phyloP scores from a whole-genome alignment of 192 early-diverging fungal genomes.

The Phycomyces blakesleeanus region DNA sequence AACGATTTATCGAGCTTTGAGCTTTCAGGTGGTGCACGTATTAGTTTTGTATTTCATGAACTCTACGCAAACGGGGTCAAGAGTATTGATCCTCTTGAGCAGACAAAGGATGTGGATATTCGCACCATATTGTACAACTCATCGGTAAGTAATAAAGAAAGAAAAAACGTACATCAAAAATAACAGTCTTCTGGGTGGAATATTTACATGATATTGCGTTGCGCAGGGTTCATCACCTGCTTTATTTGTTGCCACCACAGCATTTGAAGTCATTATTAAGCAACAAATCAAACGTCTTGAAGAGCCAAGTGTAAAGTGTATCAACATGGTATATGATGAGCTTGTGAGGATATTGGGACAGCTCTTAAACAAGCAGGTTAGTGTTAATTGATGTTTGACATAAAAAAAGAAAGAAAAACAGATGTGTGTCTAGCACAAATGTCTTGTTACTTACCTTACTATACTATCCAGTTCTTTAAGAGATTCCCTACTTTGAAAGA shows the following conservation, averaged over 20 bases:
- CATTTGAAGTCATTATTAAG: conserved; percentile 98
- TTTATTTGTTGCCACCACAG: conserved; percentile 96
- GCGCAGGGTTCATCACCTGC: conserved; percentile 92
- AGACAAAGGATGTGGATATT: conserved; percentile 98
- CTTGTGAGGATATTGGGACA: conserved; percentile 93
- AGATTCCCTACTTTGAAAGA: conserved; percentile 95
- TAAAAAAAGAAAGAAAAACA: background rate
- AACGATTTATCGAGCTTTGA: conserved; percentile 93
- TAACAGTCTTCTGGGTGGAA: background rate
- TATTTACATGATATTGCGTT: background rate
- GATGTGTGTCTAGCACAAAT: background rate
- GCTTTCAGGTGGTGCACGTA: conserved; percentile 96
- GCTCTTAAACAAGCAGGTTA: conserved; percentile 84
- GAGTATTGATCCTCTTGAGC: conserved; percentile 95
- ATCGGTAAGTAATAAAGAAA: conserved; percentile 59
- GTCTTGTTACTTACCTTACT: background rate
- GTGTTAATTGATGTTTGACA: background rate
- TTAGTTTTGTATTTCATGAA: conserved; percentile 99
- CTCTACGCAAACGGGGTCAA: conserved; percentile 90
- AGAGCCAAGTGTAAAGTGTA: conserved; percentile 95
- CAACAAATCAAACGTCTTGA: conserved; percentile 98
- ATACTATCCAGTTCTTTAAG: conserved; percentile 89
- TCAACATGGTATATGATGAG: conserved; percentile 96
- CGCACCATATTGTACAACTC: conserved; percentile 98
- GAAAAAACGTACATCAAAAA: background rate